These are phyloP conservation scores for Parathielavia appendiculata DNA, from an alignment of 495 filamentous ascomycete genomes.

Conservation along the genomic window DNA sequence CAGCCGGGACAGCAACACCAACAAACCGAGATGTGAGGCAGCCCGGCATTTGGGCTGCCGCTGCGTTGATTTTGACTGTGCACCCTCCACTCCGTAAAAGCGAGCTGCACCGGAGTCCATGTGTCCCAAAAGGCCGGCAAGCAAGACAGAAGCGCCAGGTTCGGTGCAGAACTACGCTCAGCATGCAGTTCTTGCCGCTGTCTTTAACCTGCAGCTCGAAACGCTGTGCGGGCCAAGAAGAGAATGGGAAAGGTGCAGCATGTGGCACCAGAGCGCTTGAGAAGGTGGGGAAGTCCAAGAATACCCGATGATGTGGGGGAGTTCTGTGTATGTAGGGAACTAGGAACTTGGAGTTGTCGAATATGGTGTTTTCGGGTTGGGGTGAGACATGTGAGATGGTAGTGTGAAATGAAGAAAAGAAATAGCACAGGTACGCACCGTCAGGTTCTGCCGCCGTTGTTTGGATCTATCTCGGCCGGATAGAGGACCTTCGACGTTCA, in stretches of 20 bases:
- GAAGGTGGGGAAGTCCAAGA: constrained; percentile 8
- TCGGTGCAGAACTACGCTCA: neutral
- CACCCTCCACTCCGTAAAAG: constrained; percentile 8
- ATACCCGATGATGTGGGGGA: constrained; percentile 6
- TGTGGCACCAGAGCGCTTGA: neutral
- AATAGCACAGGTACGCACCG: constrained; percentile 20
- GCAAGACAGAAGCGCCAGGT: neutral
- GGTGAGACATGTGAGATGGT: constrained; percentile 14
- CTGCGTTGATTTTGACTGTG: neutral
- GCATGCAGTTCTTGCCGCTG: constrained; percentile 13
- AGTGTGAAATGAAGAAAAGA: constrained; percentile 15
- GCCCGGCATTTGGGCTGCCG: neutral
- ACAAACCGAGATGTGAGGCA: constrained; percentile 17
- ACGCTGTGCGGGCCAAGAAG: constrained; percentile 1
- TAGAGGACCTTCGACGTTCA: too few species aligned
- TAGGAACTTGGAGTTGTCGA: neutral
- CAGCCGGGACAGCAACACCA: constrained; percentile 24
- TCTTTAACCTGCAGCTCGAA: neutral
- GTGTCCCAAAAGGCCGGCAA: neutral
- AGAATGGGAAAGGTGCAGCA: neutral
- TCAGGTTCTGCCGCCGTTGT: neutral
- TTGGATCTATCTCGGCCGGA: neutral
- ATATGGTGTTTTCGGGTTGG: constrained; percentile 16
- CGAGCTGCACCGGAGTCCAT: constrained; percentile 16
- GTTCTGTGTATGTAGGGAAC: constrained; percentile 5